phyloP scores from a whole-genome alignment of 306 rosid genomes.

The Quercus parvula region DNA sequence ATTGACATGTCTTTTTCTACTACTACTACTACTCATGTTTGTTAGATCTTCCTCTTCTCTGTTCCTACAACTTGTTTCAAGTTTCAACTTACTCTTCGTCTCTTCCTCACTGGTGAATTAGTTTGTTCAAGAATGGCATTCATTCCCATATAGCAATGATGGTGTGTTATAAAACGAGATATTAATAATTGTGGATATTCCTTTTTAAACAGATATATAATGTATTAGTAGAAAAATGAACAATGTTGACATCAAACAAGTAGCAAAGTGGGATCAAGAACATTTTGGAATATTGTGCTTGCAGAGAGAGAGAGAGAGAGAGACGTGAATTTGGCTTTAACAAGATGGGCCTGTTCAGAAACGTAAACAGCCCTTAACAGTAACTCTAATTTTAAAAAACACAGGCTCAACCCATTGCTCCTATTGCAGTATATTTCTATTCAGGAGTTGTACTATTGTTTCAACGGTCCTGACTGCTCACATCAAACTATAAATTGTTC shows the following conservation, averaged over 20 bases:
- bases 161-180: not conserved
- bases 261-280: not conserved
- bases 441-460: not conserved
- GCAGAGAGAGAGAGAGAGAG: not conserved
- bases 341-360: not conserved
- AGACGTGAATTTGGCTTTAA: not conserved
- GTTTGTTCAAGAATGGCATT: not conserved
- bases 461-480: not conserved
- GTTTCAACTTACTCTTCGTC: no score
- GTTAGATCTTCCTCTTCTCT: no score
- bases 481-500: not conserved
- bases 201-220: not conserved
- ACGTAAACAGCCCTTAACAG: not conserved
- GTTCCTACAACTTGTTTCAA: no score
- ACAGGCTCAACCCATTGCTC: not conserved
- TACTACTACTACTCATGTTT: no score
- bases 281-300: not conserved
- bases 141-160: not conserved
- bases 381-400: not conserved
- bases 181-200: not conserved
- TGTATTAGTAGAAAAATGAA: not conserved
- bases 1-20: no score
- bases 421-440: not conserved
- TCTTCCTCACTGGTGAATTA: no score
- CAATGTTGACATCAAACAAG: not conserved